Percentiles rank a stretch among this genome's conserved stretches.
Conservation (phyloP, 1,284 basidiomycete species). For the Rhizopogon parksii region DNA sequence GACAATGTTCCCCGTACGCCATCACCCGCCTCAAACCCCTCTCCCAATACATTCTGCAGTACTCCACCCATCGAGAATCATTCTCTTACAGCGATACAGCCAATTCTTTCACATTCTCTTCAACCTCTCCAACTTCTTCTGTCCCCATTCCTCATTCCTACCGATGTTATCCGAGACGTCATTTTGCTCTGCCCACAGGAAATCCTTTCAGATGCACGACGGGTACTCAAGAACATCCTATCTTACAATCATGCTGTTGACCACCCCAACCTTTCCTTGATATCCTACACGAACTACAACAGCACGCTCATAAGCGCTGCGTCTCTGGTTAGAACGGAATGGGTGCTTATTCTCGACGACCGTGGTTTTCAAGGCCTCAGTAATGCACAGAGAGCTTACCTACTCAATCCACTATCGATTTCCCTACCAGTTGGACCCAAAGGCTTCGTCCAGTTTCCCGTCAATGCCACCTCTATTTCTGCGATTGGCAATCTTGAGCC, state of each 20-base stretch:
- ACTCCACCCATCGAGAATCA: conserved; percentile 12
- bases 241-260: conserved; percentile 15
- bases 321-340: conserved; percentile 36
- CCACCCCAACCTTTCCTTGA: conserved; percentile 40
- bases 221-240: conserved; percentile 30
- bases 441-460: conserved; percentile 28
- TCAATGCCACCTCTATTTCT: conserved; percentile 19
- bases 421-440: conserved; percentile 39
- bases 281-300: conserved; percentile 26
- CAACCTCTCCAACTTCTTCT: conserved; percentile 29
- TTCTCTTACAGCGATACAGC: conserved; percentile 44
- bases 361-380: conserved; percentile 31
- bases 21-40: neutral
- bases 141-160: conserved; percentile 29
- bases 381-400: conserved; percentile 25
- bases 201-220: conserved; percentile 31
- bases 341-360: conserved; percentile 47
- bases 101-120: conserved; percentile 36
- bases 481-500: conserved; percentile 26
- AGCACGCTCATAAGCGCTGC: conserved; percentile 26
- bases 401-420: conserved; percentile 32
- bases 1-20: neutral
- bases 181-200: conserved; percentile 41
- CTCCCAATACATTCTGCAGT: neutral
- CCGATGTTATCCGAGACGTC: conserved; percentile 36